Evolutionary conservation across 192 early-diverging fungal species (phyloP), one percentile per base, ranked within the genome.

Genomic region (Linnemannia hyalina): DNA sequence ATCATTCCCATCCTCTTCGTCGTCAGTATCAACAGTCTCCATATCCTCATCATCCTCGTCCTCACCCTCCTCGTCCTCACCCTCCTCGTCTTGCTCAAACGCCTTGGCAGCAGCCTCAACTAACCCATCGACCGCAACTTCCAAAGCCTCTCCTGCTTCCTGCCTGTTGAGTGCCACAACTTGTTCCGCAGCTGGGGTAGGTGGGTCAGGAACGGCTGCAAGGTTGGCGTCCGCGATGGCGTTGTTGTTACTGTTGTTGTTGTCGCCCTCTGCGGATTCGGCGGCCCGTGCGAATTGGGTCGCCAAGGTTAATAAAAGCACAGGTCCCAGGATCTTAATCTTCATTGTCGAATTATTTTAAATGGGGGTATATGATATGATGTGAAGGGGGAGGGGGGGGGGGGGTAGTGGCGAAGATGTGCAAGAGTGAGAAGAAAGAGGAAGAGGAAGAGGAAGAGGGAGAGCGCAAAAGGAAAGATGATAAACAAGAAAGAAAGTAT

Each of bases 341-440:
- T 46, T 77, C 76, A 77, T 77, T 42, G 11, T 36, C 22, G 23
- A 16, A n/a, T 47, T 32, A 42, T 79, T 38, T 85, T 78, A 29
- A 46, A 49, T 4, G 6, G 6, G 6, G 23, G 55, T 60, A 26
- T 60, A 60, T 60, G 55, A 6, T 46, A 40, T 40, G 6, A 40
- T 55, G 54, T 20, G 18, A 23, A 23, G 23, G 22, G 4, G 18
- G 7, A 0, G 52, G 15, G 6, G 23, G 22, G 4, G 18, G 7
- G 7, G 52, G 15, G 6, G 7, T 23, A 23, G 3, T 23, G 52
- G 52, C 18, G 52, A 46, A 46, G 13, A 46, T 46, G 44, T 46
- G 44, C 11, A 0, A 3, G 38, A n/a, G 6, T 26, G 7, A 10
- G 60, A 32, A 4, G 9, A n/a, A 20, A 26, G 60, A 10, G n/a